These are phyloP conservation scores for Diplodia mutila DNA, from an alignment of 2,329 filamentous ascomycete species.

Conservation along the genomic window DNA sequence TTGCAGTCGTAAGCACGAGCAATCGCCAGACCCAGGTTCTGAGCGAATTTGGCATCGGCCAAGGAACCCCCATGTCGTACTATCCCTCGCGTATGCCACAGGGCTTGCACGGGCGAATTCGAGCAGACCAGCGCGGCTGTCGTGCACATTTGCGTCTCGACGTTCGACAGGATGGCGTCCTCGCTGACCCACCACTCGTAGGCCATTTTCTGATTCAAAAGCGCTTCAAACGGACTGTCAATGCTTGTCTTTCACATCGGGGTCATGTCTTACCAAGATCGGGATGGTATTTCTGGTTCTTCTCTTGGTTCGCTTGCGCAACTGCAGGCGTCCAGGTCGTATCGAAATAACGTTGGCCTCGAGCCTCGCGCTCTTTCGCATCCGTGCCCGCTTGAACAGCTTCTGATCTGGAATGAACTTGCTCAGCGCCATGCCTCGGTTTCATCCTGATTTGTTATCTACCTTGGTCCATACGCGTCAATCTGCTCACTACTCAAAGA, in stretches of 20 bases:
- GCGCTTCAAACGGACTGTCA: background rate
- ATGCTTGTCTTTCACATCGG: background rate
- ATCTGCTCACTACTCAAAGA: background rate
- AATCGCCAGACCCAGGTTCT: background rate
- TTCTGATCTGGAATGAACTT: background rate
- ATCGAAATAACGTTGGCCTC: background rate
- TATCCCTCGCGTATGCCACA: background rate
- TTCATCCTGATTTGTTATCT: background rate
- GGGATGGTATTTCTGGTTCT: conserved; percentile 4
- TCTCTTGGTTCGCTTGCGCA: background rate
- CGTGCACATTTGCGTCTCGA: conserved; percentile 9
- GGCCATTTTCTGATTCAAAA: background rate
- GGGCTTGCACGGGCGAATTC: background rate
- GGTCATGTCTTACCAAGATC: background rate
- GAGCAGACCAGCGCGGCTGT: background rate
- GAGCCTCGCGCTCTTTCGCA: background rate
- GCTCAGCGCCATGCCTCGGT: background rate
- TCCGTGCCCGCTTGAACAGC: background rate
- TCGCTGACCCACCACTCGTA: conserved; percentile 15
- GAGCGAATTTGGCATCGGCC: background rate
- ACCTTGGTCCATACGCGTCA: background rate
- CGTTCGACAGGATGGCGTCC: background rate
- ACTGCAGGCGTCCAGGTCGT: background rate
- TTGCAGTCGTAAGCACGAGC: background rate
- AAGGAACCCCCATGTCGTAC: background rate